Percentiles rank a stretch among this genome's conserved stretches.
Conservation (phyloP, 2,329 filamentous ascomycete species). For the Trichophyton equinum region DNA sequence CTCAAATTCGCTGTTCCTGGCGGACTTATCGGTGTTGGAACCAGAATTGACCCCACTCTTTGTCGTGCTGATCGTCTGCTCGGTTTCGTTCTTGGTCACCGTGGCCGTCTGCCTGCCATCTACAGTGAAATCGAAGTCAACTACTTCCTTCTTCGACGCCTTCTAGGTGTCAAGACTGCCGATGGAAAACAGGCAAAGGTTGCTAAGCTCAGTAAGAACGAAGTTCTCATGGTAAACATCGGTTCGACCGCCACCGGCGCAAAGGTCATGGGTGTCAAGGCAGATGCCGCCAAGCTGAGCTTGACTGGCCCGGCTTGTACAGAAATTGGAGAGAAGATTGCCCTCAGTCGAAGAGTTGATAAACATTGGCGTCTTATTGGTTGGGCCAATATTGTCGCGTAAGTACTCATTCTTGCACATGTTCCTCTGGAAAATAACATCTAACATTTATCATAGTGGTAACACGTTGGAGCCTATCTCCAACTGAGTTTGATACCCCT, state of each 20-base stretch:
- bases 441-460: conserved; percentile 22
- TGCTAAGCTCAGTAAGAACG: conserved; percentile 93
- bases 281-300: conserved; percentile 89
- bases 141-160: conserved; percentile 90
- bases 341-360: conserved; percentile 88
- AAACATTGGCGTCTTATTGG: conserved; percentile 97
- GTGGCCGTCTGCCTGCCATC: conserved; percentile 86
- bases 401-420: conserved; percentile 20
- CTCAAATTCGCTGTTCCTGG: conserved; percentile 96
- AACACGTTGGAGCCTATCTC: conserved; percentile 36
- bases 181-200: conserved; percentile 99
- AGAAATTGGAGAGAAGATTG: conserved; percentile 95
- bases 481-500: conserved; percentile 22
- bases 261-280: conserved; percentile 93
- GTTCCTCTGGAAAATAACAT: background rate
- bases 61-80: conserved; percentile 98
- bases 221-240: conserved; percentile 99
- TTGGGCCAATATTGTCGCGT: conserved; percentile 66
- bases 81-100: conserved; percentile 91
- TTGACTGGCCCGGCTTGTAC: conserved; percentile 92
- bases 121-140: conserved; percentile 98
- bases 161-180: conserved; percentile 92
- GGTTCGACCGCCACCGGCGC: conserved; percentile 93
- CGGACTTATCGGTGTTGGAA: conserved; percentile 96
- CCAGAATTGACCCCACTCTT: conserved; percentile 89